Conservation (phyloP, 495 filamentous ascomycete species). For the Evernia prunastri region DNA sequence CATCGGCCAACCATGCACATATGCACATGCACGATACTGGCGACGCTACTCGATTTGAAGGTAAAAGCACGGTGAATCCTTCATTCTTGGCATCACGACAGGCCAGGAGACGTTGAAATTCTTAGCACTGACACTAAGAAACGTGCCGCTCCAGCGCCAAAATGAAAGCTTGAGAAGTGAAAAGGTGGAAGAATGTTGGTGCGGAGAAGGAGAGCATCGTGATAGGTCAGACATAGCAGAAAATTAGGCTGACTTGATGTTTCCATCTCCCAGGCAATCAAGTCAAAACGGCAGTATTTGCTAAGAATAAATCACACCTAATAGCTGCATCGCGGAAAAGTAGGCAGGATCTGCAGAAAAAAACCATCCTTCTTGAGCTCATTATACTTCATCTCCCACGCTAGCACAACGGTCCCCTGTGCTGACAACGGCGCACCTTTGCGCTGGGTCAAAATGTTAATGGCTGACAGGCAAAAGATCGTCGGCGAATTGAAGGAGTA, state of each 20-base stretch:
- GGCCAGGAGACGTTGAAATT: constrained; percentile 4
- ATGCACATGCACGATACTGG: not conserved
- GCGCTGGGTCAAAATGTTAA: not conserved
- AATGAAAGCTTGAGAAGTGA: not conserved
- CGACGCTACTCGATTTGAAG: not conserved
- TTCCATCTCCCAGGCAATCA: not conserved
- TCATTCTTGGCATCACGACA: constrained; percentile 2
- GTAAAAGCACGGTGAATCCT: not conserved
- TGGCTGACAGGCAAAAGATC: not conserved
- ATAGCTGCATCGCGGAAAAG: not conserved
- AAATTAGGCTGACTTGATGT: constrained; percentile 9
- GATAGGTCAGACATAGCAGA: constrained; percentile 5
- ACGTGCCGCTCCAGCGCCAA: constrained; percentile 10
- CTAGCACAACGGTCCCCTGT: not conserved
- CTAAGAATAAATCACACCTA: constrained; percentile 11
- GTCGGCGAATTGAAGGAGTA: constrained; percentile 7
- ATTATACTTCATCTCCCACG: constrained; percentile 8
- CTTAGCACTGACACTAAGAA: not conserved
- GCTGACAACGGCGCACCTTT: not conserved
- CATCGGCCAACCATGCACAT: not conserved
- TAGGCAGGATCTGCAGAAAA: not conserved
- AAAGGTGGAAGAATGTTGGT: not conserved
- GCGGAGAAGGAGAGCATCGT: not conserved
- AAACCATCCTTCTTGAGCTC: not conserved
- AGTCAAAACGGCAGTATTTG: not conserved